A percentile compares a stretch with the other conserved stretches of the same genome.
Conservation (phyloP, 1,139 yeast genomes). For the Geotrichum histeridarum region DNA sequence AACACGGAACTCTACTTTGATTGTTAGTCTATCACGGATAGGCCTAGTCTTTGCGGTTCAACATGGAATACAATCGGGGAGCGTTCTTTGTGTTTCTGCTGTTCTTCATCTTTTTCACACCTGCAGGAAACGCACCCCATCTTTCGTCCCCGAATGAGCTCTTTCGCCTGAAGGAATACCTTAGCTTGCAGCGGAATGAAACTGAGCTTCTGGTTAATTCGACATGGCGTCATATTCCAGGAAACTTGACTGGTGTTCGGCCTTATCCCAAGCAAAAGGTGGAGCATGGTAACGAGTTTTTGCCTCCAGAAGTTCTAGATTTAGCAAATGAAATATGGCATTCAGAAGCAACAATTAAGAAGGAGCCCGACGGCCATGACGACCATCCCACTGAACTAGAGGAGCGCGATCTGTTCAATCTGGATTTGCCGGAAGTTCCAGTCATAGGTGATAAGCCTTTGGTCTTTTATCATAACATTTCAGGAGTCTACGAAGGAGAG, state of each 20-base stretch:
- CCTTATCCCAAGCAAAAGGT: conserved; percentile 23
- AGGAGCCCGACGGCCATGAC: not conserved
- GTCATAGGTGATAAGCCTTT: not conserved
- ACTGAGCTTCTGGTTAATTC: conserved; percentile 40
- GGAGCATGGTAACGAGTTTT: conserved; percentile 31
- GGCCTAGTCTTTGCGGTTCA: not conserved
- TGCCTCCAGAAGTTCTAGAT: conserved; percentile 55
- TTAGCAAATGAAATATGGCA: conserved; percentile 51
- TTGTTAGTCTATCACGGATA: not conserved
- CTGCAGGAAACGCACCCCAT: conserved; percentile 31
- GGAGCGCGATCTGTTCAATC: not conserved
- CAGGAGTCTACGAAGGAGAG: conserved; percentile 26
- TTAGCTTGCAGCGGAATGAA: conserved; percentile 38
- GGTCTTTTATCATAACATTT: conserved; percentile 26
- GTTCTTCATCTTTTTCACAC: conserved; percentile 29
- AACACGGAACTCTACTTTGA: not conserved
- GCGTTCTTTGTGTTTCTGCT: conserved; percentile 28
- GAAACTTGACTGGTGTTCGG: conserved; percentile 64
- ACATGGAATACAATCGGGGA: conserved; percentile 29
- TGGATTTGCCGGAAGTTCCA: not conserved
- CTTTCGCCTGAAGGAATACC: conserved; percentile 30
- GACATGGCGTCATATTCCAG: conserved; percentile 53
- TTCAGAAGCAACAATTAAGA: conserved; percentile 26
- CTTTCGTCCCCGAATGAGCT: conserved; percentile 32
- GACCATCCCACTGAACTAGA: conserved; percentile 15